Percentiles rank a stretch among this genome's conserved stretches.
phyloP scores from a whole-genome alignment of 257 asterid genomes.

The Knoxia roxburghii region DNA sequence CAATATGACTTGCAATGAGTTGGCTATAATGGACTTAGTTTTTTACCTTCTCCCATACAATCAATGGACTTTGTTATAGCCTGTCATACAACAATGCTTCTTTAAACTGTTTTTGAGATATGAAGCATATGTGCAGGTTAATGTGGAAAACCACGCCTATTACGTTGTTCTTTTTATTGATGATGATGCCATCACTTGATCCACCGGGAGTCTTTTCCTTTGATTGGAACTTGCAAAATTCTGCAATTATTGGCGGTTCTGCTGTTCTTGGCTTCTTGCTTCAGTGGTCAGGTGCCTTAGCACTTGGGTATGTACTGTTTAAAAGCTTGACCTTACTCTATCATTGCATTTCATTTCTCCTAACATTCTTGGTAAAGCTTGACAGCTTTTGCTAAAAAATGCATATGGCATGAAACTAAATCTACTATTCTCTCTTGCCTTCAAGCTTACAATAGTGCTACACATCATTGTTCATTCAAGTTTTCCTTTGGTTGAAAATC shows the following conservation, averaged over 20 bases:
- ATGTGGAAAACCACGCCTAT: constrained; percentile 99
- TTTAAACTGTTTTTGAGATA: neutral
- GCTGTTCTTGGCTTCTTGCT: constrained; percentile 96
- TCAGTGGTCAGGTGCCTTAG: constrained; percentile 98
- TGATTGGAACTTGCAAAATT: constrained; percentile 56
- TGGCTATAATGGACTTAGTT: neutral
- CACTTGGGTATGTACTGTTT: constrained; percentile 68
- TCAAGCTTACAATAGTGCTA: neutral
- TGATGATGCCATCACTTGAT: constrained; percentile 89
- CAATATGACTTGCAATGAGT: neutral
- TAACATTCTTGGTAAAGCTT: neutral
- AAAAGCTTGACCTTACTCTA: neutral
- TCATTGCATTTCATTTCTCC: constrained; percentile 9
- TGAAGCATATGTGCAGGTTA: constrained; percentile 41
- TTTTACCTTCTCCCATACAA: neutral
- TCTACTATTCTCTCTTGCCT: neutral
- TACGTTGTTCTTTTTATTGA: constrained; percentile 81
- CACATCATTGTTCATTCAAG: neutral
- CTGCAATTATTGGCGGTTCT: constrained; percentile 58
- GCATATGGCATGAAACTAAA: neutral
- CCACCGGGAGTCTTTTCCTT: constrained; percentile 92
- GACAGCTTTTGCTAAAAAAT: neutral
- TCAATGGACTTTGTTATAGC: neutral
- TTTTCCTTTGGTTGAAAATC: neutral
- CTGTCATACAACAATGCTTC: neutral